A percentile compares a stretch with the other conserved stretches of the same genome.
Conservation (phyloP, 345 rosid genomes). For the Eucalyptus curtisii region DNA sequence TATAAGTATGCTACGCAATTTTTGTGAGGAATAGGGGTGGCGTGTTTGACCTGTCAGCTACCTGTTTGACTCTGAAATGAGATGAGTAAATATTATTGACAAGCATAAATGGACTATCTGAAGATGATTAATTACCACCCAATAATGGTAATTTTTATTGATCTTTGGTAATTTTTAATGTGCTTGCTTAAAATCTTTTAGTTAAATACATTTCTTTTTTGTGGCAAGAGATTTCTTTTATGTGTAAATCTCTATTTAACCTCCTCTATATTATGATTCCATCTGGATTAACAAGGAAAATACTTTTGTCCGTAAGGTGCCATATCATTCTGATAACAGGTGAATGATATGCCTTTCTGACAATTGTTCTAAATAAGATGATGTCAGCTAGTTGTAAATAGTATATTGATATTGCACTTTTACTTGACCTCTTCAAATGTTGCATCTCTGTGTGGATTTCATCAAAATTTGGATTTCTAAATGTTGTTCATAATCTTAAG, state of each 20-base stretch:
- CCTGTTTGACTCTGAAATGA: background rate
- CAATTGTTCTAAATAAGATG: background rate
- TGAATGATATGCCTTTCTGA: background rate
- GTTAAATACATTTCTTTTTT: background rate
- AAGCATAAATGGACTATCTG: background rate
- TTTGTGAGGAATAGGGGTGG: background rate
- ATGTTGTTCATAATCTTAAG: background rate
- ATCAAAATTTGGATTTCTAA: background rate
- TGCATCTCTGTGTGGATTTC: background rate
- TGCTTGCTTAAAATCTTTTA: background rate
- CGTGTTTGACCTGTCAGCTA: background rate
- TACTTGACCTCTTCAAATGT: background rate
- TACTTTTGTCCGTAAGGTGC: background rate
- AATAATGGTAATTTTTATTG: background rate
- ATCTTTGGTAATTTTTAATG: background rate
- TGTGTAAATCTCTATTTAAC: background rate
- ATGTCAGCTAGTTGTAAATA: background rate
- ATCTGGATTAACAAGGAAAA: background rate
- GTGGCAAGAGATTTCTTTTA: background rate
- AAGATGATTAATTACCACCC: background rate
- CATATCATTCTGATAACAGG: background rate
- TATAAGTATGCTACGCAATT: background rate
- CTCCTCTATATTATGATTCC: background rate
- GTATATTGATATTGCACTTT: background rate
- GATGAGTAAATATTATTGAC: background rate